A percentile compares a stretch with the other conserved stretches of the same genome.
Conservation (phyloP, 768 basidiomycete genomes). For the Kwoniella pini region DNA sequence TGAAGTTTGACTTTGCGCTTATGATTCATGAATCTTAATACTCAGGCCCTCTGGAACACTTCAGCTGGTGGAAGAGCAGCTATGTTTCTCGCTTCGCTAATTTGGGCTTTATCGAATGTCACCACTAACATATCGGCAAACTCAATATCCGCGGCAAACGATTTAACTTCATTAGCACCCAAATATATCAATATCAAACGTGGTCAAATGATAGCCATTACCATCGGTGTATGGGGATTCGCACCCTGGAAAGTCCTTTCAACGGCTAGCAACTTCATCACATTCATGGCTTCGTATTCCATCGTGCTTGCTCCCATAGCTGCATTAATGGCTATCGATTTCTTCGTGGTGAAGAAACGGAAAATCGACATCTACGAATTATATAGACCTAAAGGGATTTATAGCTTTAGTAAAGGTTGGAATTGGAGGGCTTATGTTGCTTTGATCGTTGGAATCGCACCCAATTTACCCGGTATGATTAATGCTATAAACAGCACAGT, state of each 20-base stretch:
- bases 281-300: slow-evolving; percentile 46
- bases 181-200: slow-evolving; percentile 51
- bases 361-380: slow-evolving; percentile 41
- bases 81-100: slow-evolving; percentile 35
- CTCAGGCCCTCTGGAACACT: slow-evolving; percentile 37
- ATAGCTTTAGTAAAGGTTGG: slow-evolving; percentile 44
- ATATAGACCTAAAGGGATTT: slow-evolving; percentile 40
- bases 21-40: too few relatives aligned
- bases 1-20: too few relatives aligned
- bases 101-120: slow-evolving; percentile 41
- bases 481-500: slow-evolving; percentile 39
- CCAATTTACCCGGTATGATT: slow-evolving; percentile 48
- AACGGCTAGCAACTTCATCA: slow-evolving; percentile 34
- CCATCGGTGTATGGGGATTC: slow-evolving; percentile 42
- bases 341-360: slow-evolving; percentile 34
- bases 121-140: slow-evolving; percentile 44
- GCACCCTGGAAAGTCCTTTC: slow-evolving; percentile 45
- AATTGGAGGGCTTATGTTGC: slow-evolving; percentile 46
- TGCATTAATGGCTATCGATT: slow-evolving; percentile 38
- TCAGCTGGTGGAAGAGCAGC: slow-evolving; percentile 34
- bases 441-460: slow-evolving; percentile 39
- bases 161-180: slow-evolving; percentile 43
- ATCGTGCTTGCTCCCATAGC: slow-evolving; percentile 49
- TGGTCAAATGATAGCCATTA: slow-evolving; percentile 40
- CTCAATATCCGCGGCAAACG: slow-evolving; percentile 47